Base-by-base conservation (phyloP, 148 eudicot species). In the Selenicereus undatus region DNA sequence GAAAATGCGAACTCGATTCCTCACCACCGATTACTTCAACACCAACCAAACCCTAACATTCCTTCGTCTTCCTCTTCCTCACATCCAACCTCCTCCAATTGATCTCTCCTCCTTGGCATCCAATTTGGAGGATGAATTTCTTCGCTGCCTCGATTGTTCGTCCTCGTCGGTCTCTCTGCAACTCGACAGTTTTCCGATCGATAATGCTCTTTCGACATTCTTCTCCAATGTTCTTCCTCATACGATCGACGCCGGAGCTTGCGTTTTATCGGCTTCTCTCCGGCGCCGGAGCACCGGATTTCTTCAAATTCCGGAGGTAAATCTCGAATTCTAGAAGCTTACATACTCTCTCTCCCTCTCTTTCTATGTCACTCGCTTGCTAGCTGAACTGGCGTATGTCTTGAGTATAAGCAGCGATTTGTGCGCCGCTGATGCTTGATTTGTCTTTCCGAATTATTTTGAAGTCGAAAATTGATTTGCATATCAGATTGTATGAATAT, bases 1-100 rank as follows among this genome's bases (percentile, higher is more conserved):
- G 80, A 73, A 29, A 79, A 93, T 93, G 97, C 90, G 95, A 83
- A 93, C 93, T 81, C 89, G 88, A 79, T 93, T 91, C 51, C 90
- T 90, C 74, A 82, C 85, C 10, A 66, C 83, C 3, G 77, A 84
- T 71, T 84, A 51, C 83, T 84, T 71, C 87, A 26, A 85, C 88
- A 56, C 85, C 78, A 50, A 78, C 20, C 84, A 89, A 88, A 81
- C 90, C 87, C 86, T 87, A 84, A 85, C 77, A 10, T 93, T 91
- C 85, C 89, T 90, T 86, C 91, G 87, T 71, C 84, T 91, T 17
- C 91, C 92, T 66, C 90, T 82, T 42, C 88, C 91, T 54, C 79
- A 80, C 24, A 75, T 87, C 24, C 85, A 88, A 50, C 32, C 81
- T 58, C 74, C 78, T 11, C 76, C 50, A 26, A 3, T 58, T 11